A percentile compares a stretch with the other conserved stretches of the same genome.
These are phyloP conservation scores for Nepenthes gracilis DNA, from an alignment of 148 eudicot genomes.

Conservation along the genomic window DNA sequence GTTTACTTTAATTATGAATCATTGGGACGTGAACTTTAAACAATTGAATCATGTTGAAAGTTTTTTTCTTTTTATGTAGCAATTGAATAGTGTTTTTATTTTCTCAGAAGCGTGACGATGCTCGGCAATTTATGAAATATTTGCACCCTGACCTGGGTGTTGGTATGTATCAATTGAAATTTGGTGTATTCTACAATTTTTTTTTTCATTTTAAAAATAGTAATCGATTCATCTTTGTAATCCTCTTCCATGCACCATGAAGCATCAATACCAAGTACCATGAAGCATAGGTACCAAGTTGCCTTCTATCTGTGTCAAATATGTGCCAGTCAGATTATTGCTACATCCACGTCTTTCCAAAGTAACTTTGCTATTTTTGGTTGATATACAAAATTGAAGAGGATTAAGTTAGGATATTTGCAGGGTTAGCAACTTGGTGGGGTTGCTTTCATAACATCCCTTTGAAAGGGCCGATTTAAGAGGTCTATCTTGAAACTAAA, in stretches of 20 bases:
- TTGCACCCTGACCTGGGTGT: constrained; percentile 88
- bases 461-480: too few species aligned
- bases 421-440: too few species aligned
- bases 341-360: too few species aligned
- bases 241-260: neutral
- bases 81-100: neutral
- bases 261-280: neutral
- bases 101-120: constrained; percentile 85
- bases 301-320: neutral
- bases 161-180: constrained; percentile 33
- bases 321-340: too few species aligned
- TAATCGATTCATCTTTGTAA: neutral
- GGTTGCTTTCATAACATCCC: too few species aligned
- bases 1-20: too few species aligned
- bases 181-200: neutral
- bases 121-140: constrained; percentile 89
- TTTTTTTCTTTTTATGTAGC: neutral
- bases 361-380: too few species aligned
- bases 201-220: neutral
- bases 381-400: too few species aligned
- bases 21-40: neutral
- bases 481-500: too few species aligned
- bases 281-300: neutral
- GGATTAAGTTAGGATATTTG: too few species aligned
- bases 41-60: neutral